Evolutionary conservation across 495 filamentous ascomycete species (phyloP).

Genomic region (Thozetella sp.): DNA sequence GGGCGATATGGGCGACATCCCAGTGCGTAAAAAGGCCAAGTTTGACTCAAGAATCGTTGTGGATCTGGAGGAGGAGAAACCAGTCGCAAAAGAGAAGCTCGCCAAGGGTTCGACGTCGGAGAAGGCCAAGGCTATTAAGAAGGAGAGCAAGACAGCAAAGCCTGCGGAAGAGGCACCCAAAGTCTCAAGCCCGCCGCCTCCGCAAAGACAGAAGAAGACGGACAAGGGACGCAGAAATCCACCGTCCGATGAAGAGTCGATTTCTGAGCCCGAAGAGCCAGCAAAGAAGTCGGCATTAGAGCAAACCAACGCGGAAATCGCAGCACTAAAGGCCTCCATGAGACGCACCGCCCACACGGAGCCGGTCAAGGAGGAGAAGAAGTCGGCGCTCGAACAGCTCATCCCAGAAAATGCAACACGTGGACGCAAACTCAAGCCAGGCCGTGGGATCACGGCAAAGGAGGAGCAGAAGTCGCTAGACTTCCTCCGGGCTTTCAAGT

Average conservation of each 20-base stretch:
- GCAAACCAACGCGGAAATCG: slow-evolving; percentile 90
- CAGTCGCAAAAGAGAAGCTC: slow-evolving; percentile 18
- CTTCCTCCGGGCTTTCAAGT: slow-evolving; percentile 74
- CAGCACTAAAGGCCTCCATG: slow-evolving; percentile 88
- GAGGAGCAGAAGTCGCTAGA: slow-evolving; percentile 67
- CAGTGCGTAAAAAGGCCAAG: slow-evolving; percentile 82
- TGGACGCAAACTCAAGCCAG: slow-evolving; percentile 77
- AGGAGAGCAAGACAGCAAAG: slow-evolving; percentile 21
- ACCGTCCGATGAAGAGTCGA: slow-evolving; percentile 28
- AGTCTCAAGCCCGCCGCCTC: slow-evolving; percentile 18
- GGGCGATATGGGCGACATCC: slow-evolving; percentile 63
- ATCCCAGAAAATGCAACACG: slow-evolving; percentile 80
- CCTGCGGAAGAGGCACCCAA: slow-evolving; percentile 18
- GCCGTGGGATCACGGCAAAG: slow-evolving; percentile 30
- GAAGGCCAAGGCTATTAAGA: slow-evolving; percentile 29
- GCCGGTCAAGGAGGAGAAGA: slow-evolving; percentile 58
- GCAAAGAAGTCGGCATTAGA: slow-evolving; percentile 47
- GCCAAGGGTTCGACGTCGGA: slow-evolving; percentile 21
- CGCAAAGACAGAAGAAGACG: slow-evolving; percentile 12
- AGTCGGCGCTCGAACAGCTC: slow-evolving; percentile 76
- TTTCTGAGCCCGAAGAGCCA: slow-evolving; percentile 48
- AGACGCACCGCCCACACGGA: slow-evolving; percentile 69
- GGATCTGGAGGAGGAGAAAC: slow-evolving; percentile 43
- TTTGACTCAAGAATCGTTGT: slow-evolving; percentile 86
- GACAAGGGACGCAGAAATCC: slow-evolving; percentile 17